phyloP scores from a whole-genome alignment of 305 asterid genomes.

The Fraxinus xanthoxyloides region DNA sequence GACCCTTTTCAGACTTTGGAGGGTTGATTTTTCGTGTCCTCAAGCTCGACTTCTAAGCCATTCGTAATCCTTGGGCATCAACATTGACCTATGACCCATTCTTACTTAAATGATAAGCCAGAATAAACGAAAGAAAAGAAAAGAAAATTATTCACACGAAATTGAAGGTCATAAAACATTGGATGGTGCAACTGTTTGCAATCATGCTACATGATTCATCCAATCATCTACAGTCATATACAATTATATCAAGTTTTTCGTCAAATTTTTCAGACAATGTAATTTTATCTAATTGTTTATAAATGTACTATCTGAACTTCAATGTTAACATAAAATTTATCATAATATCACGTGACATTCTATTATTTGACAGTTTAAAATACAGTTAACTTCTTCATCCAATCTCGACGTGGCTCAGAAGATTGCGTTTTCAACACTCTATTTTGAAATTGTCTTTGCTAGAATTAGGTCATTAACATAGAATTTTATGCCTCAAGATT shows the following conservation, averaged over 20 bases:
- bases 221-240: too few relatives aligned
- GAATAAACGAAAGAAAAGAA: background rate
- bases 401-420: background rate
- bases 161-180: background rate
- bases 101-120: background rate
- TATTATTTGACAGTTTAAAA: too few relatives aligned
- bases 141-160: background rate
- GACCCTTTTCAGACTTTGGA: background rate
- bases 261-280: too few relatives aligned
- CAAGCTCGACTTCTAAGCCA: background rate
- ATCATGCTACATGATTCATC: too few relatives aligned
- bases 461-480: background rate
- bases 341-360: too few relatives aligned
- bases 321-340: too few relatives aligned
- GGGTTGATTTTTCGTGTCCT: background rate
- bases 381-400: too few relatives aligned
- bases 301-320: too few relatives aligned
- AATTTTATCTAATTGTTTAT: too few relatives aligned
- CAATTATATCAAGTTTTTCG: too few relatives aligned
- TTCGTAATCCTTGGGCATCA: background rate
- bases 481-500: background rate
- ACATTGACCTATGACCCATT: background rate
- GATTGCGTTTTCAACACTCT: background rate
- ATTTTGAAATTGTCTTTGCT: background rate
- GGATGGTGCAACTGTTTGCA: background rate